Evolutionary conservation across 331 rosid genomes (phyloP).

Genomic region (Acacia concinna): DNA sequence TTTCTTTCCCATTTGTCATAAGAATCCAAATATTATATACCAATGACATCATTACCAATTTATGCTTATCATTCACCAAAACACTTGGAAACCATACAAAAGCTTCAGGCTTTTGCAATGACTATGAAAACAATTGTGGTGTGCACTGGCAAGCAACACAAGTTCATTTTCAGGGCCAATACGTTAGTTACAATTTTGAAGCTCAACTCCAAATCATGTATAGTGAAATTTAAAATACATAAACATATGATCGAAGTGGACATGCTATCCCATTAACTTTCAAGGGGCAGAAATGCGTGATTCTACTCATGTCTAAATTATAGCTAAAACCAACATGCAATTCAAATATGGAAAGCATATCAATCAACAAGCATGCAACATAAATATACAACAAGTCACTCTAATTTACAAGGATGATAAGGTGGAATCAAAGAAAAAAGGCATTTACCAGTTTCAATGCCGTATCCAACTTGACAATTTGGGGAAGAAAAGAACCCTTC

Average conservation of each 20-base stretch:
- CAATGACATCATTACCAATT: not conserved
- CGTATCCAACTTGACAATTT: slow-evolving; percentile 56
- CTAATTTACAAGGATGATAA: not conserved
- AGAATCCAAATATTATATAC: not conserved
- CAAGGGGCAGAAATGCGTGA: not conserved
- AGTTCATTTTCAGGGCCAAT: not conserved
- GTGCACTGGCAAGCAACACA: not conserved
- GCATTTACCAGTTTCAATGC: slow-evolving; percentile 55
- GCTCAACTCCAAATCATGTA: not conserved
- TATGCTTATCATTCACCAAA: not conserved
- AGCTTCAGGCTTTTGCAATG: not conserved
- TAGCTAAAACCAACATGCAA: not conserved
- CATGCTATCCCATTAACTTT: not conserved
- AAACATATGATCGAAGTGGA: not conserved
- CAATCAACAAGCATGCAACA: not conserved
- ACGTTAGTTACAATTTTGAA: not conserved
- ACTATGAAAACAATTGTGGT: not conserved
- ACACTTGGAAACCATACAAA: not conserved
- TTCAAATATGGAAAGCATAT: not conserved
- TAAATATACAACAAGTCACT: not conserved
- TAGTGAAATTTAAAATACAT: not conserved
- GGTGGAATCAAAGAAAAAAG: not conserved
- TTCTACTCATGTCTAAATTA: not conserved
- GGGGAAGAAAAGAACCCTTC: slow-evolving; percentile 45
- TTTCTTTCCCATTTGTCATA: not conserved